A percentile compares a stretch with the other conserved stretches of the same genome.
These are phyloP conservation scores for Luffa acutangula DNA, from an alignment of 306 rosid genomes.

Conservation along the genomic window DNA sequence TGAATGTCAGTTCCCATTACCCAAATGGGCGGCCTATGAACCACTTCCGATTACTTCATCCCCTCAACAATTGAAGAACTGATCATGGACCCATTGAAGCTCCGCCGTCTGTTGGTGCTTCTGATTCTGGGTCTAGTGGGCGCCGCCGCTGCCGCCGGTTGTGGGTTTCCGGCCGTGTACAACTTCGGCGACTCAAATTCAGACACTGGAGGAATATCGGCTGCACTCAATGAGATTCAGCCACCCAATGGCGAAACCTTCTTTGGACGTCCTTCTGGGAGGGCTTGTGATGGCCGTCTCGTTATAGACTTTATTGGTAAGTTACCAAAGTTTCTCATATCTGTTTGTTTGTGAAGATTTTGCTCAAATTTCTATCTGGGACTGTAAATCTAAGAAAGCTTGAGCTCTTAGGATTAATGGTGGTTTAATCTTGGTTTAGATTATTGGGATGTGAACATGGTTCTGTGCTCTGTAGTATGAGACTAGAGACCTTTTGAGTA, in stretches of 20 bases:
- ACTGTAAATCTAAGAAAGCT: neutral
- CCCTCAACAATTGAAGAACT: neutral
- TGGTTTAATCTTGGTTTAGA: neutral
- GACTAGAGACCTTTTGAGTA: neutral
- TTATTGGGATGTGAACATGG: neutral
- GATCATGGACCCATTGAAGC: neutral
- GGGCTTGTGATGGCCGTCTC: constrained; percentile 76
- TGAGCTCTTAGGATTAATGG: neutral
- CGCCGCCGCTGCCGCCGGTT: constrained; percentile 11
- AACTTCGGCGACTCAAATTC: constrained; percentile 97
- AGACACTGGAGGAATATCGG: constrained; percentile 72
- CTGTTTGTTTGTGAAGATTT: neutral
- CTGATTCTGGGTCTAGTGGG: constrained; percentile 10
- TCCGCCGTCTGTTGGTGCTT: constrained; percentile 1
- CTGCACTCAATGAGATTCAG: constrained; percentile 28
- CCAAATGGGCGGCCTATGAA: neutral
- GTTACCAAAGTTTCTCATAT: neutral
- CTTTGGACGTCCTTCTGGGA: constrained; percentile 63
- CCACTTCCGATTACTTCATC: neutral
- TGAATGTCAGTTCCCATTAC: neutral
- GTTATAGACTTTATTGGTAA: constrained; percentile 61
- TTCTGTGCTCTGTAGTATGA: too few relatives aligned
- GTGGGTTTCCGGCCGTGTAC: constrained; percentile 61
- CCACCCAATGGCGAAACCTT: constrained; percentile 78
- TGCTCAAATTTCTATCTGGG: neutral